phyloP scores from a whole-genome alignment of 306 rosid genomes.

The Amphicarpaea edgeworthii region DNA sequence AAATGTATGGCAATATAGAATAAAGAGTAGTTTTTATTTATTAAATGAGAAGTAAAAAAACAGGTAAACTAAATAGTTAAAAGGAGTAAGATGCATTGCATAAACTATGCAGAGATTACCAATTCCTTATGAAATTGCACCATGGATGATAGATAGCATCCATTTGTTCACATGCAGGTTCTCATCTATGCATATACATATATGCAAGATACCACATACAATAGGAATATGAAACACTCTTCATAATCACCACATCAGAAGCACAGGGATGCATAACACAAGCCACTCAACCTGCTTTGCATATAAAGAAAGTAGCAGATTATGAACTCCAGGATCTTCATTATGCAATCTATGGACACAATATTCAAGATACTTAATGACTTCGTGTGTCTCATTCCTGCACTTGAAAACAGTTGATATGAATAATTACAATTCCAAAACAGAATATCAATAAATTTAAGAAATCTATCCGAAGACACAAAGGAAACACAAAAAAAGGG shows the following conservation, averaged over 20 bases:
- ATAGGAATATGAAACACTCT: constrained; percentile 6
- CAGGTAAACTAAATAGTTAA: neutral
- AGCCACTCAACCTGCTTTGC: constrained; percentile 51
- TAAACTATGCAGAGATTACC: constrained; percentile 11
- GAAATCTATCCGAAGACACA: too few relatives aligned
- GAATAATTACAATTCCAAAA: too few relatives aligned
- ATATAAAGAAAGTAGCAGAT: constrained; percentile 88
- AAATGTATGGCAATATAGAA: neutral
- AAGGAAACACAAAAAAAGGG: too few relatives aligned
- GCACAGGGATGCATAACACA: too few relatives aligned
- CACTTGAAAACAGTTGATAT: too few relatives aligned
- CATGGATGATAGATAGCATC: constrained; percentile 5
- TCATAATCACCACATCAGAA: too few relatives aligned
- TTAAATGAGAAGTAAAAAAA: constrained; percentile 17
- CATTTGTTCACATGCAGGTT: constrained; percentile 17
- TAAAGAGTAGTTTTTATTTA: neutral
- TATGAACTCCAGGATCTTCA: constrained; percentile 95
- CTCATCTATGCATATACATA: constrained; percentile 3
- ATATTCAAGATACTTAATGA: too few relatives aligned
- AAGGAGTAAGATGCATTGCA: constrained; percentile 10
- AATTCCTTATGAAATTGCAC: neutral
- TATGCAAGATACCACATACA: constrained; percentile 20
- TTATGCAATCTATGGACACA: too few relatives aligned
- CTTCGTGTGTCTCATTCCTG: too few relatives aligned
- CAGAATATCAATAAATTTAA: too few relatives aligned